Conservation (phyloP, 306 rosid species). For the Mucuna pruriens region DNA sequence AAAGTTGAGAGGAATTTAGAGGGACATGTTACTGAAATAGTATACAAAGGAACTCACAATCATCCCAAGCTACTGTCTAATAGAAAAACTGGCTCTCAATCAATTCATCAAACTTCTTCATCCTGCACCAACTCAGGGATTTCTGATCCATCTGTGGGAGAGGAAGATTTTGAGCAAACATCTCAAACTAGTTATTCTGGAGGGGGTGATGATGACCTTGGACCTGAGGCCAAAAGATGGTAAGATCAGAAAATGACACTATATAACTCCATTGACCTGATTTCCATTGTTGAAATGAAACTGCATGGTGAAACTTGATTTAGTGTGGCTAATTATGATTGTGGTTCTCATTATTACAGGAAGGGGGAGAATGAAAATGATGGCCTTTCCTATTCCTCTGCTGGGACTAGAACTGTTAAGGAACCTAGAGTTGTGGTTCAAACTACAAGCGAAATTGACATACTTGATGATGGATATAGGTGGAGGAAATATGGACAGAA, state of each 20-base stretch:
- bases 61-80: constrained; percentile 68
- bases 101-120: constrained; percentile 39
- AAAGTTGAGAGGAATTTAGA: constrained; percentile 80
- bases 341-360: constrained; percentile 45
- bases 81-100: constrained; percentile 40
- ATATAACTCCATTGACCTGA: background rate
- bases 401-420: constrained; percentile 63
- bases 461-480: constrained; percentile 80
- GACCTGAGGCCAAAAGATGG: constrained; percentile 72
- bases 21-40: constrained; percentile 77
- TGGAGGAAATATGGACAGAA: constrained; percentile 94
- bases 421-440: constrained; percentile 90
- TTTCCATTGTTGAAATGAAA: background rate
- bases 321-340: background rate
- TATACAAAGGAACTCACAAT: constrained; percentile 76
- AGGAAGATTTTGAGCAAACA: constrained; percentile 63
- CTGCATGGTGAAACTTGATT: background rate
- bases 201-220: constrained; percentile 56
- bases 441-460: constrained; percentile 83
- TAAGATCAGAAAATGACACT: background rate
- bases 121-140: constrained; percentile 39
- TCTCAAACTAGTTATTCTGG: constrained; percentile 52
- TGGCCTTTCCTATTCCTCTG: constrained; percentile 41
- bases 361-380: constrained; percentile 64
- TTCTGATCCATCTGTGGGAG: constrained; percentile 55